Conservation (phyloP, 257 asterid species). For the Fraxinus quadrangulata region DNA sequence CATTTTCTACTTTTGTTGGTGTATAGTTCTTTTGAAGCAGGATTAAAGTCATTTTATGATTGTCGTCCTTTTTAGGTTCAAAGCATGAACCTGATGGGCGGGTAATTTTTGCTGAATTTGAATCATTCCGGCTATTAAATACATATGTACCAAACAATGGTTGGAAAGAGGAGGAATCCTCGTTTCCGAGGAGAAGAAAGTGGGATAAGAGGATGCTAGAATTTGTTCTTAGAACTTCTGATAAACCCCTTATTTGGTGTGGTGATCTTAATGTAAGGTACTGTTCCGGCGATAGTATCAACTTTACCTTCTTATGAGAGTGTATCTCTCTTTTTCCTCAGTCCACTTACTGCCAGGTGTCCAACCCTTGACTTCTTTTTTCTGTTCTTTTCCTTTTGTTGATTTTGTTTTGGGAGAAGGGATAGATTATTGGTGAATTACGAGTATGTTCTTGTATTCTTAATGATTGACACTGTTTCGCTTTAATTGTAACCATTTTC, state of each 20-base stretch:
- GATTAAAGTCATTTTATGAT: constrained; percentile 14
- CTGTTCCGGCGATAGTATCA: constrained; percentile 19
- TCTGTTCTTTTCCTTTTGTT: constrained; percentile 5
- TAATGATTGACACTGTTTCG: constrained; percentile 1
- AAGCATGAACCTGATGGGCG: constrained; percentile 93
- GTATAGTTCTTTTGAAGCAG: constrained; percentile 14
- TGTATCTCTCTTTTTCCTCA: constrained; percentile 1
- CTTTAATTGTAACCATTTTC: constrained; percentile 3
- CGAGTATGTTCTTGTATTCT: neutral
- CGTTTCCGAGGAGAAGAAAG: constrained; percentile 92
- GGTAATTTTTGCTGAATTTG: constrained; percentile 85
- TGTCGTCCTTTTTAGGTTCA: constrained; percentile 52
- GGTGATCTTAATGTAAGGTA: constrained; percentile 98
- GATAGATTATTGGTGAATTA: neutral
- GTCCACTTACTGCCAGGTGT: neutral
- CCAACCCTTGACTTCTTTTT: constrained; percentile 2
- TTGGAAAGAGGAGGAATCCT: constrained; percentile 91
- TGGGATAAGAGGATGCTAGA: constrained; percentile 96
- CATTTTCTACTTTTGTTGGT: constrained; percentile 8
- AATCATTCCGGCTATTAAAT: constrained; percentile 70
- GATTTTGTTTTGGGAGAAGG: constrained; percentile 10
- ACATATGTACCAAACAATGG: constrained; percentile 95
- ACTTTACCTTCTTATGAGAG: constrained; percentile 5
- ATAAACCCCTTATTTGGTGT: constrained; percentile 95
- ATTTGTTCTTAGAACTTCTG: constrained; percentile 61